These are phyloP conservation scores for Edaphochlamys debaryana DNA, from an alignment of 139 green algal genomes.

Conservation along the genomic window DNA sequence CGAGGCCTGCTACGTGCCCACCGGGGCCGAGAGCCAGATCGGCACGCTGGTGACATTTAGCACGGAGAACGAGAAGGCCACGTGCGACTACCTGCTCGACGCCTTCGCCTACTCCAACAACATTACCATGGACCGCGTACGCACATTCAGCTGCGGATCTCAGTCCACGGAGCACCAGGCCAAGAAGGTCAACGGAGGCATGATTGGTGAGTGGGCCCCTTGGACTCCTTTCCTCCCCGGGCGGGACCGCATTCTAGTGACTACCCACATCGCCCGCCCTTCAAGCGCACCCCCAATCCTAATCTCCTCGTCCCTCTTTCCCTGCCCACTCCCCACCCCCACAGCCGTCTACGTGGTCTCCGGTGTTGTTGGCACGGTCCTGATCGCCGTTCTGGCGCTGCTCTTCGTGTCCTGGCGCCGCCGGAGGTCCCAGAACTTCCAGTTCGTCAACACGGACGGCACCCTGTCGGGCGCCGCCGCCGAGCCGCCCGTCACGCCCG, in stretches of 20 bases:
- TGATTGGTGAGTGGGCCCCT: conserved; percentile 13
- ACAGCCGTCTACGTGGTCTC: conserved; percentile 7
- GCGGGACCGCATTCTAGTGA: neutral
- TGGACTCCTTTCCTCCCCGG: neutral
- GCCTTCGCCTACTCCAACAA: conserved; percentile 29
- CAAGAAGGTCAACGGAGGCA: conserved; percentile 17
- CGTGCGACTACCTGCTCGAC: conserved; percentile 30
- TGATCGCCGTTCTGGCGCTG: neutral
- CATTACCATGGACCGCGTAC: conserved; percentile 21
- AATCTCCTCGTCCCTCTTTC: neutral
- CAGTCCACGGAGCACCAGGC: neutral
- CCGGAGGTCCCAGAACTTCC: neutral
- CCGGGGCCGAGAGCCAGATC: conserved; percentile 2
- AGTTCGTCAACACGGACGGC: neutral
- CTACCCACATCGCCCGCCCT: neutral
- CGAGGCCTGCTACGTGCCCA: conserved; percentile 36
- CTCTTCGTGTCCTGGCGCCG: conserved; percentile 2
- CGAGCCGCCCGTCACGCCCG: neutral
- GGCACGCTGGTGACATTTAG: conserved; percentile 1
- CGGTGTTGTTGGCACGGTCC: neutral
- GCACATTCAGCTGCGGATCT: conserved; percentile 25
- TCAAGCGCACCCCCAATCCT: neutral
- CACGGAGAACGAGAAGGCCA: neutral
- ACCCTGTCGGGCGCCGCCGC: neutral
- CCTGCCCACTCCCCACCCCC: neutral